These are phyloP conservation scores for Pleurotus sapidus DNA, from an alignment of 768 basidiomycete species.

Conservation along the genomic window DNA sequence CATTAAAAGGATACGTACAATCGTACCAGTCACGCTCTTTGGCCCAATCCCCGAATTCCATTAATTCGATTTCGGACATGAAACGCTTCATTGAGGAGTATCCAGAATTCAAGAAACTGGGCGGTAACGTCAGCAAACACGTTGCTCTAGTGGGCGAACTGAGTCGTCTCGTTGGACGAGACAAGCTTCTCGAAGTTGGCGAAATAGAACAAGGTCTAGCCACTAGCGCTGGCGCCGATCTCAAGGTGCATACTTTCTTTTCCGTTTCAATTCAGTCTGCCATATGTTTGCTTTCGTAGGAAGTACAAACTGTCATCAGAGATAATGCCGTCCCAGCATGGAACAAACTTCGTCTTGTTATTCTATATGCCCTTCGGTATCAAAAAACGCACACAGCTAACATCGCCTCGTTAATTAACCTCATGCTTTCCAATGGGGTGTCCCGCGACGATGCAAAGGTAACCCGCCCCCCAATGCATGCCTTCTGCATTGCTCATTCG, in stretches of 20 bases:
- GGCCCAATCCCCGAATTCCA: conserved; percentile 70
- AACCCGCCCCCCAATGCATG: conserved; percentile 12
- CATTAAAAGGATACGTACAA: conserved; percentile 89
- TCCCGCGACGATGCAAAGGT: conserved; percentile 75
- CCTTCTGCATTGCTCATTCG: conserved; percentile 14
- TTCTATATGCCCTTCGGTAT: conserved; percentile 90
- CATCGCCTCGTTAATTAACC: conserved; percentile 74
- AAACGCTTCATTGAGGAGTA: conserved; percentile 97
- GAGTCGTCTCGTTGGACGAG: conserved; percentile 82
- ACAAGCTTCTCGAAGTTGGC: conserved; percentile 84
- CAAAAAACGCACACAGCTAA: conserved; percentile 86
- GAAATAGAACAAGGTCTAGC: conserved; percentile 97
- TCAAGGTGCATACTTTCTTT: conserved; percentile 52
- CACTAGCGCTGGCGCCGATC: conserved; percentile 86
- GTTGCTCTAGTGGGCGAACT: conserved; percentile 96
- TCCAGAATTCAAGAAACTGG: conserved; percentile 94
- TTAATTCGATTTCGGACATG: conserved; percentile 96
- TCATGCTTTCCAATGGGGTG: conserved; percentile 74
- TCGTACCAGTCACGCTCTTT: conserved; percentile 87
- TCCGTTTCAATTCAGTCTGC: not conserved
- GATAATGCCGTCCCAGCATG: conserved; percentile 65
- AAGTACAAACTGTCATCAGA: conserved; percentile 75
- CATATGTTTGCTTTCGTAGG: conserved; percentile 39
- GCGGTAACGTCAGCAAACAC: conserved; percentile 98
- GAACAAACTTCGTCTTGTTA: conserved; percentile 88